Base-by-base conservation (phyloP, 163 green algal species). In the Prototheca cutis region DNA sequence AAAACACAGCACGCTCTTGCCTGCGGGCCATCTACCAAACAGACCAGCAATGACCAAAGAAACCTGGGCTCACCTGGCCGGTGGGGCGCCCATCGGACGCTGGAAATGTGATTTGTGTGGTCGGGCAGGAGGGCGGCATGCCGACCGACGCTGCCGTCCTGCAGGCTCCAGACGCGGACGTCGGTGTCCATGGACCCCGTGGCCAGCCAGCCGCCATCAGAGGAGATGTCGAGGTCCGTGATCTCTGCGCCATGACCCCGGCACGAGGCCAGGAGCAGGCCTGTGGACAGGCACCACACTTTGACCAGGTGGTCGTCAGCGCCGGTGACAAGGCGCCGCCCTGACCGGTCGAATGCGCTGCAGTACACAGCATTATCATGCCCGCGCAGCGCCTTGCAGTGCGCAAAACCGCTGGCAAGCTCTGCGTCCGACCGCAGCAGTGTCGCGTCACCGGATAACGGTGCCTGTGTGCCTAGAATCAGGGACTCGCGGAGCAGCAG, bases 261-360 rank as follows among this genome's bases (percentile, higher is more conserved):
- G 62, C 83, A 90, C 1, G 68, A 71, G 18, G 40, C 55, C 45
- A 76, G 72, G 67, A 94, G 68, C 52, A 85, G 40, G 0, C 72
- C 80, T 0, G 83, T 93, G 8, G 34, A n/a, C 5, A 67, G 52
- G 6, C 62, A 78, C 87, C 87, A 95, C 48, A 84, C 77, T 78
- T 94, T 94, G 32, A 95, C 78, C 3, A 90, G 59, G 15, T 49
- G 63, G 65, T 95, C 87, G 60, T 95, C 87, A 18, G 81, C 84
- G 33, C 86, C 87, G 23, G 86, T 93, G 51, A 89, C 67, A 15
- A 92, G 39, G 29, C 63, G 63, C 13, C 65, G 31, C 2, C 80
- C 81, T 0, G 29, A 55, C 17, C 58, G 60, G 71, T 89, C 81
- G 59, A 80, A 83, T 3, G 72, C 59, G 10, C 88, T 51, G 62